These are phyloP conservation scores for Penicillium palitans DNA, from an alignment of 2,329 filamentous ascomycete species.

Conservation along the genomic window DNA sequence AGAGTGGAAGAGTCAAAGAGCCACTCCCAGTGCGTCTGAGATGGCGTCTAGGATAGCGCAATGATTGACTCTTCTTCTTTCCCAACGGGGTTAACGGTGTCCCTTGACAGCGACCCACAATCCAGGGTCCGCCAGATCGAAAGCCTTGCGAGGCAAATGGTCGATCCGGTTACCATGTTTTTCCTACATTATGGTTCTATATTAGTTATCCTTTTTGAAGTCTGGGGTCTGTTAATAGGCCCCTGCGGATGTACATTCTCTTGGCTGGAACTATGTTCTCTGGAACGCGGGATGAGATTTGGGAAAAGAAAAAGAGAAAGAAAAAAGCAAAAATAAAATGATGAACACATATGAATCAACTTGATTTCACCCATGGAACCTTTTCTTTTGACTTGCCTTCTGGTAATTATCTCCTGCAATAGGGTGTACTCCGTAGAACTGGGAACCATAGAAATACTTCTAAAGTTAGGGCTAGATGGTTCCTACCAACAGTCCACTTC, in stretches of 20 bases:
- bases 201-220: not conserved
- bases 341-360: not conserved
- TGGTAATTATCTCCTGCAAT: not conserved
- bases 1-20: not conserved
- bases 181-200: not conserved
- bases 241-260: constrained; percentile 1
- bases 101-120: constrained; percentile 22
- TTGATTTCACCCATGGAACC: not conserved
- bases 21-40: not conserved
- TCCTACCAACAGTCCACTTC: not conserved
- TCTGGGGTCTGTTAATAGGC: constrained; percentile 3
- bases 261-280: constrained; percentile 2
- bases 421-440: not conserved
- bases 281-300: constrained; percentile 4
- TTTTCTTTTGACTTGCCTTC: not conserved
- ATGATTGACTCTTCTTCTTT: constrained; percentile 18
- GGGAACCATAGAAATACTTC: not conserved
- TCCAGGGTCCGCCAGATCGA: constrained; percentile 23
- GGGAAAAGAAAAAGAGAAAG: not conserved
- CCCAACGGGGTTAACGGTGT: constrained; percentile 22
- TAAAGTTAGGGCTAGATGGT: not conserved
- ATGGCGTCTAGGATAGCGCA: constrained; percentile 12
- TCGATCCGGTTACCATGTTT: constrained; percentile 12
- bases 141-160: constrained; percentile 11
- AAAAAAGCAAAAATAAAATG: constrained; percentile 2